Base-by-base conservation (phyloP, 2,329 filamentous ascomycete genomes). In the Eutypa lata region DNA sequence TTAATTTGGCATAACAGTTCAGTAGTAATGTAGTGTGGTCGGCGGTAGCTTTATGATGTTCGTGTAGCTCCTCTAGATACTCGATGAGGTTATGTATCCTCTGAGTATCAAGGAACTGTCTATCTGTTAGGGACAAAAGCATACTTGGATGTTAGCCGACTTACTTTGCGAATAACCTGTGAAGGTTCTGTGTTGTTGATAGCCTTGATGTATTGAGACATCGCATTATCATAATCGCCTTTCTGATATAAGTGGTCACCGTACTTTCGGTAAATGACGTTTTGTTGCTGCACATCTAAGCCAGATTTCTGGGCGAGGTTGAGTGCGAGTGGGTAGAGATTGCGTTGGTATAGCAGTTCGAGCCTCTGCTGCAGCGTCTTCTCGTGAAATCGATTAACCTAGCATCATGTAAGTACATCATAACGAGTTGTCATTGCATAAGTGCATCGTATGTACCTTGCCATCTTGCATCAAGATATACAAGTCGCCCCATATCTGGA, bases 1-100 rank as follows among this genome's bases (percentile, higher is more conserved):
- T 99, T 16, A 97, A 76, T 67, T 99, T 99, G 0, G 94, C 94
- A 67, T 99, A 99, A 72, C 94, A 99, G 68, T 99, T 99, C 43
- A 99, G 76, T 1, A 99, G 78, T 11, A 99, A 76, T 0, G 94
- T 99, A 0, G 94, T 99, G 63, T 99, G 94, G 60, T 99, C 94
- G 2, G 91, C 88, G 2, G 93, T 97, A 0, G 94, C 95, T 67
- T 88, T 93, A 65, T 93, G 87, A 63, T 95, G 91, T 57, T 97
- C 91, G 65, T 99, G 94, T 16, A 99, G 77, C 70, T 99, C 91
- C 72, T 99, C 95, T 2, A 99, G 79, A 65, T 97, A 99, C 67
- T 96, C 91, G 51, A 99, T 97, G 26, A 99, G 78, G 66, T 97
- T 99, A 63, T 97, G 91, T 71, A 99, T 97, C 57, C 92, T 83